phyloP scores from a whole-genome alignment of 768 basidiomycete species.

The Tylopilus plumbeoviolaceoides region DNA sequence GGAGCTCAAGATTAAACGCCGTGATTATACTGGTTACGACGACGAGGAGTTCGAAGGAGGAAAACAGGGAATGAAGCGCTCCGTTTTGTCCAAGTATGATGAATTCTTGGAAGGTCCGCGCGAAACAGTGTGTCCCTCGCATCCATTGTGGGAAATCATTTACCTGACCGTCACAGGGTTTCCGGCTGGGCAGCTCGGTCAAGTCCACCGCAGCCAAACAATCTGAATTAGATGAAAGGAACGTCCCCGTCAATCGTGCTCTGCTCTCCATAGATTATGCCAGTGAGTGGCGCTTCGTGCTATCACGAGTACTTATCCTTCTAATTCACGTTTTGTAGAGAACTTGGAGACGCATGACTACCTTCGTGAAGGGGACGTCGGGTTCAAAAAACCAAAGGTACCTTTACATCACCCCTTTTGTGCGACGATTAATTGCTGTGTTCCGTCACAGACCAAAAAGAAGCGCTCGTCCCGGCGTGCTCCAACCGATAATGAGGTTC shows the following conservation, averaged over 20 bases:
- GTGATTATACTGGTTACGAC: slow-evolving; percentile 92
- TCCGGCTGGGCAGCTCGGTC: slow-evolving; percentile 72
- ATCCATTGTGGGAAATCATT: neutral
- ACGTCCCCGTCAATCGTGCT: slow-evolving; percentile 70
- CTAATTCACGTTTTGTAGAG: slow-evolving; percentile 46
- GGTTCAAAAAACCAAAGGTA: slow-evolving; percentile 94
- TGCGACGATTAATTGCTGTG: neutral
- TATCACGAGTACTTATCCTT: neutral
- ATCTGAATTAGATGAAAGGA: slow-evolving; percentile 45
- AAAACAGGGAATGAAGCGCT: slow-evolving; percentile 72
- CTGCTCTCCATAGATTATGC: slow-evolving; percentile 84
- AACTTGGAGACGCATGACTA: slow-evolving; percentile 87
- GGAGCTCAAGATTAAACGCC: slow-evolving; percentile 83
- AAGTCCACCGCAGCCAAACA: slow-evolving; percentile 34
- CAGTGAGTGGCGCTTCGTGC: slow-evolving; percentile 50
- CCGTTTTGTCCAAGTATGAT: slow-evolving; percentile 90
- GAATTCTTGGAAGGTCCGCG: slow-evolving; percentile 76
- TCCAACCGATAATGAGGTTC: slow-evolving; percentile 38
- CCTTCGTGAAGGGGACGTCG: slow-evolving; percentile 83
- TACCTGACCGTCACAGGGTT: slow-evolving; percentile 51
- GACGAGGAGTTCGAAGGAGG: slow-evolving; percentile 88
- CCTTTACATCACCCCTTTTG: neutral
- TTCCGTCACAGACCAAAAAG: slow-evolving; percentile 74
- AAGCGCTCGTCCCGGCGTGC: slow-evolving; percentile 72
- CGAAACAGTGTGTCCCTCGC: slow-evolving; percentile 50